Percentiles rank a stretch among this genome's conserved stretches.
Evolutionary conservation across 805 yeast genomes (phyloP).

Genomic region (Candida maltosa): DNA sequence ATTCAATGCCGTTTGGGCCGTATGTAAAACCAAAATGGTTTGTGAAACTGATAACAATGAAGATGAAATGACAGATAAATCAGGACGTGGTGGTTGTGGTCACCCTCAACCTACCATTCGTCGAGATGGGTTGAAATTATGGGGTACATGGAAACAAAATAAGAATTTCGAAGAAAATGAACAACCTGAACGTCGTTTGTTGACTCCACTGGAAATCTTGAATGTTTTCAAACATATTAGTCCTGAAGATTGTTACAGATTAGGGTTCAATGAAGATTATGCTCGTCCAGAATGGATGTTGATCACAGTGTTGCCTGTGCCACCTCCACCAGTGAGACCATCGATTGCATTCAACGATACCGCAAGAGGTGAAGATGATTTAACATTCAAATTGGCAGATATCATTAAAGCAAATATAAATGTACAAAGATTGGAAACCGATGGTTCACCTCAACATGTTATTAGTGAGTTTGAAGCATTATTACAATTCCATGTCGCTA

Average conservation of each 20-base stretch:
- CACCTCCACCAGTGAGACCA: conserved; percentile 99
- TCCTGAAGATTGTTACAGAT: conserved; percentile 70
- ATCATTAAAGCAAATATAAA: conserved; percentile 93
- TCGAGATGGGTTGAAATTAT: conserved; percentile 89
- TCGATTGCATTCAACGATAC: conserved; percentile 97
- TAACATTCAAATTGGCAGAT: conserved; percentile 95
- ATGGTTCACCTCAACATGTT: conserved; percentile 98
- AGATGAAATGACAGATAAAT: conserved; percentile 48
- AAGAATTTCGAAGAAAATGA: conserved; percentile 78
- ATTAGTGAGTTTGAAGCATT: conserved; percentile 94
- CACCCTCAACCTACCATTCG: conserved; percentile 93
- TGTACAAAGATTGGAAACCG: conserved; percentile 96
- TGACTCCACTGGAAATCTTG: conserved; percentile 84
- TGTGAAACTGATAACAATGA: conserved; percentile 87
- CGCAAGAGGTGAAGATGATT: conserved; percentile 98
- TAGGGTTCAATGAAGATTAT: conserved; percentile 93
- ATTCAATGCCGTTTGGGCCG: conserved; percentile 93
- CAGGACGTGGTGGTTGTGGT: conserved; percentile 94
- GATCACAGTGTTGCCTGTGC: conserved; percentile 96
- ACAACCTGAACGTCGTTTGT: conserved; percentile 87
- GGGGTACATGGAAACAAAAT: conserved; percentile 98
- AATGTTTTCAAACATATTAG: conserved; percentile 91
- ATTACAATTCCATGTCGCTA: conserved; percentile 95
- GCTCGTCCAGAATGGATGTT: conserved; percentile 99
- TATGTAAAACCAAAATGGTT: conserved; percentile 87